phyloP scores from a whole-genome alignment of 2,329 filamentous ascomycete genomes.

The Fusarium sp. region DNA sequence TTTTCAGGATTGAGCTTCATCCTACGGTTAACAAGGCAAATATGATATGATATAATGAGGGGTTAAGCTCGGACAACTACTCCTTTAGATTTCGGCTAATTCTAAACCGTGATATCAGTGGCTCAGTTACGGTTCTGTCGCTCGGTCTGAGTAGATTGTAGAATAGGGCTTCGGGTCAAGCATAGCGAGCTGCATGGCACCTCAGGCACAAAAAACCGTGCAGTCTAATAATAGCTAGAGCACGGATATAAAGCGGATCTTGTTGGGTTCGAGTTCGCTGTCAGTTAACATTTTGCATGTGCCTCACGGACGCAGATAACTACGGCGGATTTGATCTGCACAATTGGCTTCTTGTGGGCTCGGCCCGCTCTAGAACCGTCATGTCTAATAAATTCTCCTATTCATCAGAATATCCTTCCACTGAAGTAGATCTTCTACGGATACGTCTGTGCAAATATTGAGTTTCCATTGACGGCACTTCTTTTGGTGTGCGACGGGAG shows the following conservation, averaged over 20 bases:
- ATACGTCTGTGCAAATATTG: no score
- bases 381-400: slow-evolving; percentile 19
- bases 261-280: neutral
- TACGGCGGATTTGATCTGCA: slow-evolving; percentile 16
- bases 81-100: neutral
- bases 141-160: neutral
- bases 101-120: neutral
- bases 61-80: neutral
- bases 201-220: neutral
- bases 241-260: slow-evolving; percentile 10
- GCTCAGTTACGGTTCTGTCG: neutral
- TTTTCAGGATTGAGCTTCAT: neutral
- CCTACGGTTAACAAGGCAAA: neutral
- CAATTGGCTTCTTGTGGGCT: slow-evolving; percentile 7
- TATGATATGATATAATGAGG: slow-evolving; percentile 5
- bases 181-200: neutral
- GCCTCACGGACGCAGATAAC: slow-evolving; percentile 8
- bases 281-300: slow-evolving; percentile 1
- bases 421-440: neutral
- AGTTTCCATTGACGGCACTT: neutral
- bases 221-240: slow-evolving; percentile 7
- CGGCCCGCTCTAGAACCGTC: slow-evolving; percentile 17
- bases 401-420: neutral
- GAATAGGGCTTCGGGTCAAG: neutral
- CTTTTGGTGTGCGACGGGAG: neutral